These are phyloP conservation scores for Skeletonema marinoi DNA, from an alignment of 108 stramenopile genomes.

Conservation along the genomic window DNA sequence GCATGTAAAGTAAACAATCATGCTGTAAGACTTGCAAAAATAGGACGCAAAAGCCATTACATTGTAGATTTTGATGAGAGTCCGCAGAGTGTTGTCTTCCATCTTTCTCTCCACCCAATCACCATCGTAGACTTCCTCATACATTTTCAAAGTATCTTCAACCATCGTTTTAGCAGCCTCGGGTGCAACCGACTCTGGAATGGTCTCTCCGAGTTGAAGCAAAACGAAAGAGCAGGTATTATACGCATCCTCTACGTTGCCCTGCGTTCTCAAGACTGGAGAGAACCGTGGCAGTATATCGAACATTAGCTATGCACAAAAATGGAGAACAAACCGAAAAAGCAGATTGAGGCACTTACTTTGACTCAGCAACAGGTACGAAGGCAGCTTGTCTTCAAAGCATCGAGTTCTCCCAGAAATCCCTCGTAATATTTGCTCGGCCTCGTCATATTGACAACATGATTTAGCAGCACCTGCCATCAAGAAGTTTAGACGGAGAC, in stretches of 20 bases:
- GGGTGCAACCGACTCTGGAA: not conserved
- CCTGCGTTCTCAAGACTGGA: conserved; percentile 14
- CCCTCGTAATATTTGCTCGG: too few relatives aligned
- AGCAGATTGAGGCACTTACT: not conserved
- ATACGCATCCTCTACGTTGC: not conserved
- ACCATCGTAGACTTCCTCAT: not conserved
- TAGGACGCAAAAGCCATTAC: not conserved
- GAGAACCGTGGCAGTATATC: conserved; percentile 3
- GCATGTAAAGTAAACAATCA: not conserved
- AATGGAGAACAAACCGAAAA: too few relatives aligned
- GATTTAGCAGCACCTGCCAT: too few relatives aligned
- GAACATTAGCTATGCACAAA: not conserved
- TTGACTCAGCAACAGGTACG: not conserved
- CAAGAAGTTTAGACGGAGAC: too few relatives aligned
- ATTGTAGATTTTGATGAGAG: not conserved
- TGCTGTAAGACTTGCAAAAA: not conserved
- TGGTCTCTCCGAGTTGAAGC: not conserved
- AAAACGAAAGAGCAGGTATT: not conserved
- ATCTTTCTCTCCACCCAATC: not conserved
- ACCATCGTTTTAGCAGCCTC: not conserved
- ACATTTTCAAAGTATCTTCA: not conserved
- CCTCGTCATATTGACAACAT: too few relatives aligned
- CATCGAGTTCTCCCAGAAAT: too few relatives aligned
- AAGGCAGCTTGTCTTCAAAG: too few relatives aligned
- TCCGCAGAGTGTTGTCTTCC: not conserved